Conservation (phyloP, 1,139 yeast genomes). For the Saccharomyces hybrid region DNA sequence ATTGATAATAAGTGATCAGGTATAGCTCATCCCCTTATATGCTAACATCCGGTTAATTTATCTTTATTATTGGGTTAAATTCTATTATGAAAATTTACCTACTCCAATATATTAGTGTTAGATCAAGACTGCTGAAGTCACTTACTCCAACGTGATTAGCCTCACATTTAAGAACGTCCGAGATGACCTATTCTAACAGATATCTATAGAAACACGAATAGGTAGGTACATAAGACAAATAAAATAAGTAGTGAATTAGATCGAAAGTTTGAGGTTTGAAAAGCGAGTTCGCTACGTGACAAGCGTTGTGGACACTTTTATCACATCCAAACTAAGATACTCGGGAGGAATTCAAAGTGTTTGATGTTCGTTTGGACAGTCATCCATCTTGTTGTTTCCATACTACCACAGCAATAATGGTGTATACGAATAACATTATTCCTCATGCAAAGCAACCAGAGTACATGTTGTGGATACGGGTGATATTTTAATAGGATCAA, state of each 20-base stretch:
- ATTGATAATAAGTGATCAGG: not conserved
- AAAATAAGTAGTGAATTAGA: not conserved
- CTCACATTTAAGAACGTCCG: not conserved
- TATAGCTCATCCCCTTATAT: too few species aligned
- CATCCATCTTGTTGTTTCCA: not conserved
- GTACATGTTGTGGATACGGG: not conserved
- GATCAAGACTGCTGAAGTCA: not conserved
- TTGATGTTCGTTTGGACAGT: not conserved
- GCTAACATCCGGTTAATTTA: not conserved
- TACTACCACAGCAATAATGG: not conserved
- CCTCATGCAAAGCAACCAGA: not conserved
- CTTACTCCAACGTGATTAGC: not conserved
- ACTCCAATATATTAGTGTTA: not conserved
- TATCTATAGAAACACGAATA: not conserved
- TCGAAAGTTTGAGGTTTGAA: not conserved
- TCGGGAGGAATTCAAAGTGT: not conserved
- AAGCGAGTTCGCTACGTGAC: not conserved
- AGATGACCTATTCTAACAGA: not conserved
- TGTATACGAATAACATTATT: not conserved
- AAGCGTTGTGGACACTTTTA: not conserved
- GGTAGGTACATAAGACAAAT: not conserved
- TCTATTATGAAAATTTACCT: not conserved
- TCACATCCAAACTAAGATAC: not conserved
- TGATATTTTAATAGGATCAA: not conserved
- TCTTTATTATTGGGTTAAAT: not conserved